Conservation (phyloP, 2,329 filamentous ascomycete species). For the Rhexocercosporidium sp. region DNA sequence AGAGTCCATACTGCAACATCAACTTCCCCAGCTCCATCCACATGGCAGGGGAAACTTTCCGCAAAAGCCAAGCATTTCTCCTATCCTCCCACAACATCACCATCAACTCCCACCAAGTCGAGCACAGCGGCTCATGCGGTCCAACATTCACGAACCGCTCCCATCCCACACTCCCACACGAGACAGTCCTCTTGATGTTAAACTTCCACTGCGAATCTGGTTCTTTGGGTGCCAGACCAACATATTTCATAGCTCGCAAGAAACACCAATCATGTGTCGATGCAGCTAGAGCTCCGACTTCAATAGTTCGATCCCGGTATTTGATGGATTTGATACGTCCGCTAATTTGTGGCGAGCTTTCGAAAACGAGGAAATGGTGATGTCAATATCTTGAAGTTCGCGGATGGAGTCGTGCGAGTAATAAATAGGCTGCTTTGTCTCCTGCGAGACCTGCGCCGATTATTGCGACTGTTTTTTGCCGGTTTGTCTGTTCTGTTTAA, state of each 20-base stretch:
- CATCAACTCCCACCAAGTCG: neutral
- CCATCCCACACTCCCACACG: neutral
- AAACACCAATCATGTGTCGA: slow-evolving; percentile 1
- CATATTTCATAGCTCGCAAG: neutral
- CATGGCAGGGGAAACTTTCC: neutral
- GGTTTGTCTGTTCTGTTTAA: neutral
- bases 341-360: neutral
- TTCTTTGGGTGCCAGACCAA: neutral
- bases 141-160: neutral
- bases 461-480: neutral
- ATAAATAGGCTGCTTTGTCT: neutral
- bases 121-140: neutral
- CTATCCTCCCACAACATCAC: neutral
- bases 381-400: neutral
- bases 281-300: neutral
- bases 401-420: neutral
- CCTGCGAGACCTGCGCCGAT: neutral
- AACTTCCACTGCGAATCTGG: neutral
- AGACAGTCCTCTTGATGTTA: neutral
- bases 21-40: neutral
- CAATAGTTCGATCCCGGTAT: neutral
- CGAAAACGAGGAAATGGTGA: slow-evolving; percentile 8
- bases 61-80: neutral
- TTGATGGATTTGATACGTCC: neutral
- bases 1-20: neutral